phyloP scores from a whole-genome alignment of 345 rosid species.

The Excoecaria cochinchinensis region DNA sequence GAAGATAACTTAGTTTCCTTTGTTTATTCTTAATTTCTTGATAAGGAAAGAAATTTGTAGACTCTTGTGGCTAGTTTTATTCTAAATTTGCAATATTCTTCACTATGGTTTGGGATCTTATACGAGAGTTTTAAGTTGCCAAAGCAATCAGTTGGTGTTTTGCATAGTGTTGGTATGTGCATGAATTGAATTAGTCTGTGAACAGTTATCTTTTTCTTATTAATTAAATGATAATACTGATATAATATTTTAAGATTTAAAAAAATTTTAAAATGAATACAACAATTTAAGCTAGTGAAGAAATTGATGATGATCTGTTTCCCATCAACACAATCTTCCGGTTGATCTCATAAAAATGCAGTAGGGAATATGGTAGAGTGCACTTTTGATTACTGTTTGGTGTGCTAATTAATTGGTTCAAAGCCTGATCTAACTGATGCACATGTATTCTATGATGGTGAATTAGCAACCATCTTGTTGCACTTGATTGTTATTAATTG shows the following conservation, averaged over 20 bases:
- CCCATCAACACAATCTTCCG: no score
- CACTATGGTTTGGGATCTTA: not conserved
- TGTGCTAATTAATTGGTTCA: not conserved
- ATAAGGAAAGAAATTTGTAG: not conserved
- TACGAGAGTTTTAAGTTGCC: not conserved
- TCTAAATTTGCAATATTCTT: not conserved
- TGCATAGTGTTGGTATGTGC: not conserved
- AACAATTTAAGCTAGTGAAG: no score
- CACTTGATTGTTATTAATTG: not conserved
- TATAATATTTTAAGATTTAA: no score
- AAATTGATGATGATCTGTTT: no score
- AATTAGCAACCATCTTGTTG: not conserved
- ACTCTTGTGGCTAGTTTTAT: conserved; percentile 6
- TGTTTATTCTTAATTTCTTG: not conserved
- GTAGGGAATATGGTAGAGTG: not conserved
- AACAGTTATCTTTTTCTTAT: not conserved
- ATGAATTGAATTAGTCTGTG: not conserved
- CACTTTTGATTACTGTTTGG: not conserved
- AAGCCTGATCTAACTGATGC: not conserved
- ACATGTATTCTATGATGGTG: not conserved
- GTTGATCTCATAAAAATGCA: no score
- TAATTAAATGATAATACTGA: no score
- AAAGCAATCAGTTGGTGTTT: not conserved
- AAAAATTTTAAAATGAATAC: no score
- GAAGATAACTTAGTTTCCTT: not conserved